Conservation (phyloP, 106 monocot species). For the Dioscorea alata region DNA sequence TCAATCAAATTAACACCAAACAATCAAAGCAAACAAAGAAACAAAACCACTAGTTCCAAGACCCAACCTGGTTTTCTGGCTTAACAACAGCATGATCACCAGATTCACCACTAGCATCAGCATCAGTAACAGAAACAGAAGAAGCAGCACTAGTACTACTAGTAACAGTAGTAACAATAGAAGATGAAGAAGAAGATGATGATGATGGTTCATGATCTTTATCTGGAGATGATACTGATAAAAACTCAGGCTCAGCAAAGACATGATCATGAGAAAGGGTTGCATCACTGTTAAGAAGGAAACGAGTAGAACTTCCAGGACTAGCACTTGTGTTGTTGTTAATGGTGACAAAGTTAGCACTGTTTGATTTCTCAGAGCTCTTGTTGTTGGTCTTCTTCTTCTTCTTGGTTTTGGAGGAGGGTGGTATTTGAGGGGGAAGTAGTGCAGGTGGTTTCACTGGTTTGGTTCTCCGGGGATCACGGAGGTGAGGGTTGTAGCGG, state of each 20-base stretch:
- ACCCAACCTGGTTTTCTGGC: slow-evolving; percentile 10
- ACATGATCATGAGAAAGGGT: slow-evolving; percentile 15
- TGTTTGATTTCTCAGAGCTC: background rate
- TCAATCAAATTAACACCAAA: background rate
- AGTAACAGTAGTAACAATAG: too few relatives aligned
- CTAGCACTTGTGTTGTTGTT: slow-evolving; percentile 3
- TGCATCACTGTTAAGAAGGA: slow-evolving; percentile 30
- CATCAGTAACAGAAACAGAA: too few relatives aligned
- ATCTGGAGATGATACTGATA: too few relatives aligned
- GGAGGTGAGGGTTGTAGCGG: slow-evolving; percentile 9
- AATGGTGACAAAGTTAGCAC: background rate
- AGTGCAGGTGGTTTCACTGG: background rate
- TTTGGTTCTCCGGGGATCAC: slow-evolving; percentile 3
- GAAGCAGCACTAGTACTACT: too few relatives aligned
- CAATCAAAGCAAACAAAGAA: background rate
- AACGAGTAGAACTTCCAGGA: slow-evolving; percentile 56
- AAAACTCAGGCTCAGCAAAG: background rate
- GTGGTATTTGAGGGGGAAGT: slow-evolving; percentile 1
- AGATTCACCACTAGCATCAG: too few relatives aligned
- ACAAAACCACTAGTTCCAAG: background rate
- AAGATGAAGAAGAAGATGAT: slow-evolving; percentile 9
- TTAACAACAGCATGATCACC: background rate
- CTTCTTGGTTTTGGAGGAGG: slow-evolving; percentile 4
- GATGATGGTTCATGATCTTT: background rate
- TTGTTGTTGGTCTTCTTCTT: slow-evolving; percentile 7